phyloP scores from a whole-genome alignment of 257 asterid species.

The Scutellaria barbata region DNA sequence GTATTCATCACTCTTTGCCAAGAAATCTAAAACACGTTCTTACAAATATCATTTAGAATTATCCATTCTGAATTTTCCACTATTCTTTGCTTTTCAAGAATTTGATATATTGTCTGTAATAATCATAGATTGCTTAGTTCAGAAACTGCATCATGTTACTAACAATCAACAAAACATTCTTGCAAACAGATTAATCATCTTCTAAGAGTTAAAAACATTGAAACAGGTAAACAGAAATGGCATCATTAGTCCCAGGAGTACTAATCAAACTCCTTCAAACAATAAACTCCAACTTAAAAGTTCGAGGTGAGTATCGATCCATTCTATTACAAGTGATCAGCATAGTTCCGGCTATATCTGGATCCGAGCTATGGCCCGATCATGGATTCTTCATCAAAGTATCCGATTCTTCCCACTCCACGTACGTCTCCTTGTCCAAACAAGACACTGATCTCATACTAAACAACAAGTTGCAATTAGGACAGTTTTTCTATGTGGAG shows the following conservation, averaged over 20 bases:
- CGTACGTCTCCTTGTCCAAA: conserved; percentile 67
- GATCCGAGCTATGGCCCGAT: conserved; percentile 78
- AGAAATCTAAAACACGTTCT: too few relatives aligned
- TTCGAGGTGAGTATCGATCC: conserved; percentile 76
- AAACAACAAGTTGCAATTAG: conserved; percentile 77
- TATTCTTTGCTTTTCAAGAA: too few relatives aligned
- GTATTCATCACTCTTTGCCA: too few relatives aligned
- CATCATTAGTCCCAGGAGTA: conserved; percentile 81
- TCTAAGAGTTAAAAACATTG: background rate
- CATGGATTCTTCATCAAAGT: conserved; percentile 91
- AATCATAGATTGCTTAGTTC: too few relatives aligned
- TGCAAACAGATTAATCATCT: too few relatives aligned
- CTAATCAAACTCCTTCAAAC: conserved; percentile 76
- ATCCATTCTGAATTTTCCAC: background rate
- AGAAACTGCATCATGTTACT: too few relatives aligned
- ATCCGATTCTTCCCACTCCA: conserved; percentile 87
- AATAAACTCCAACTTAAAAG: conserved; percentile 63
- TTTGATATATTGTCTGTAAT: too few relatives aligned
- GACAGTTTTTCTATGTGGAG: conserved; percentile 83
- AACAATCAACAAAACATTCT: too few relatives aligned
- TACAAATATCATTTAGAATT: background rate
- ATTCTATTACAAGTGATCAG: conserved; percentile 75
- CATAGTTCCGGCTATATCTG: conserved; percentile 82
- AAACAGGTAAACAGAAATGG: conserved; percentile 50
- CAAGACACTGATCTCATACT: conserved; percentile 74